phyloP scores from a whole-genome alignment of 495 filamentous ascomycete species.

The Neohortaea acidophila region DNA sequence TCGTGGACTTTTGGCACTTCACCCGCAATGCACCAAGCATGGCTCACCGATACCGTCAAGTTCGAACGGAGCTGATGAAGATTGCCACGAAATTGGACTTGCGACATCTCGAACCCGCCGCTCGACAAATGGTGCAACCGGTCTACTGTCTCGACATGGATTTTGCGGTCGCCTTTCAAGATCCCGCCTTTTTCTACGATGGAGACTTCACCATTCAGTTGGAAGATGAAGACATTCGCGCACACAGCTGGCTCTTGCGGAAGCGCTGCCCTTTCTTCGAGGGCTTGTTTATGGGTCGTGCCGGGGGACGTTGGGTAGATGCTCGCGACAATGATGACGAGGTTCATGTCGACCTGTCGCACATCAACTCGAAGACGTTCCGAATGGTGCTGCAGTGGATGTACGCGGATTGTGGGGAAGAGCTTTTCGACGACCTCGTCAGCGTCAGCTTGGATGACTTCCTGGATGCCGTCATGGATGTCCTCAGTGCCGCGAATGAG shows the following conservation, averaged over 20 bases:
- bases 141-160: slow-evolving; percentile 48
- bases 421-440: slow-evolving; percentile 66
- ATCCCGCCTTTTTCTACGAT: slow-evolving; percentile 53
- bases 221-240: slow-evolving; percentile 45
- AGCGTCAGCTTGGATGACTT: slow-evolving; percentile 62
- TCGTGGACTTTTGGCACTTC: slow-evolving; percentile 73
- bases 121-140: slow-evolving; percentile 53
- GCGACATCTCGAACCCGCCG: slow-evolving; percentile 52
- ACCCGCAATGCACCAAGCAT: slow-evolving; percentile 45
- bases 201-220: slow-evolving; percentile 66
- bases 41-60: slow-evolving; percentile 55
- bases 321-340: slow-evolving; percentile 35
- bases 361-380: slow-evolving; percentile 59
- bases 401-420: slow-evolving; percentile 67
- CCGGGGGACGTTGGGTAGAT: slow-evolving; percentile 67
- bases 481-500: slow-evolving; percentile 80
- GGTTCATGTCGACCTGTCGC: slow-evolving; percentile 65
- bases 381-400: slow-evolving; percentile 64
- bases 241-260: slow-evolving; percentile 65
- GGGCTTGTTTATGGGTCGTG: slow-evolving; percentile 72
- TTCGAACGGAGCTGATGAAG: slow-evolving; percentile 71
- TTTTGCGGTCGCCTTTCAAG: slow-evolving; percentile 48
- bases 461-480: slow-evolving; percentile 76
- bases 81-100: slow-evolving; percentile 53
- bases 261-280: slow-evolving; percentile 86